Conservation (phyloP, 768 basidiomycete species). For the Rhodotorula diobovata region DNA sequence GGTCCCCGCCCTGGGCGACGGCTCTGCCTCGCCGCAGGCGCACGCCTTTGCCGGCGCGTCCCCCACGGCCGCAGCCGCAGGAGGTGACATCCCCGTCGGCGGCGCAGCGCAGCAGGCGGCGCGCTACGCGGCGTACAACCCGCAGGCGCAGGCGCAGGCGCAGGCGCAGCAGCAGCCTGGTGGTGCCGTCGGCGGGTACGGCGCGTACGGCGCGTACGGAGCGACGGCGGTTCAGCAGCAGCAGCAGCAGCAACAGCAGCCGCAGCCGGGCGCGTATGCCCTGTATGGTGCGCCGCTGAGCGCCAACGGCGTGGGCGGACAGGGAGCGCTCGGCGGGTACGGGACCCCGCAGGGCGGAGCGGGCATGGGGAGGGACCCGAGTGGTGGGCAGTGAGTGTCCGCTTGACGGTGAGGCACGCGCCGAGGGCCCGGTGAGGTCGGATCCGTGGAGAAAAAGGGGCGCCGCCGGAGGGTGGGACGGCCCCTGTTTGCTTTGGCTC, state of each 20-base stretch:
- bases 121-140: background rate
- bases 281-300: background rate
- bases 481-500: no score
- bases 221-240: no score
- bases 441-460: no score
- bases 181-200: background rate
- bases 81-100: background rate
- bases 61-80: constrained; percentile 1
- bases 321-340: no score
- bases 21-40: background rate
- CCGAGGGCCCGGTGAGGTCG: no score
- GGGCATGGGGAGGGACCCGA: background rate
- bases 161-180: no score
- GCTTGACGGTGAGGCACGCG: no score
- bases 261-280: background rate
- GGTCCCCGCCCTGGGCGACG: background rate
- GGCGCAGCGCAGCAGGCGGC: background rate
- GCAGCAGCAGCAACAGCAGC: no score
- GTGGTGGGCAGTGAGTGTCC: background rate
- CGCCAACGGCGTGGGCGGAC: background rate
- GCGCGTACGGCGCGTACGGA: background rate
- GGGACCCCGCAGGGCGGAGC: background rate
- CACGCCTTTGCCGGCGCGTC: background rate
- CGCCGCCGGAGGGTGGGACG: no score
- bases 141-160: background rate